Conservation (phyloP, 108 stramenopile genomes). For the Schizochytrium sp. region DNA sequence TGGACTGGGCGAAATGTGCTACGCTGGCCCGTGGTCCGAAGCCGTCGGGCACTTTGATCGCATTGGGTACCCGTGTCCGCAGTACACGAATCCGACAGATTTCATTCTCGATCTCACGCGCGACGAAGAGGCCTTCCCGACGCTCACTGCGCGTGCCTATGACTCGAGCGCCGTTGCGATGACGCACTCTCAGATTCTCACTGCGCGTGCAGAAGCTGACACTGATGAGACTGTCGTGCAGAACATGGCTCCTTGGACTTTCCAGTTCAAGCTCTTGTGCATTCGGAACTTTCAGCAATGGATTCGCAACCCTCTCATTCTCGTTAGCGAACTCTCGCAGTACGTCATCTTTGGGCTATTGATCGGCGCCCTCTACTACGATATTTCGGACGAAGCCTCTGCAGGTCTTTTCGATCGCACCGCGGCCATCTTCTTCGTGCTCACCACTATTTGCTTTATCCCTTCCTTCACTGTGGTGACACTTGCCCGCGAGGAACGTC, state of each 20-base stretch:
- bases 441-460: constrained; percentile 4
- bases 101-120: not conserved
- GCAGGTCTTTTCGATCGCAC: not conserved
- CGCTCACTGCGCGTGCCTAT: not conserved
- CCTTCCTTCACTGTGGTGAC: constrained; percentile 5
- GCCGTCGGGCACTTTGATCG: not conserved
- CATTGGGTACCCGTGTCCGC: not conserved
- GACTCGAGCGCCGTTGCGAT: not conserved
- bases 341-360: not conserved
- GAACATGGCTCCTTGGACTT: not conserved
- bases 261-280: not conserved
- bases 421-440: not conserved
- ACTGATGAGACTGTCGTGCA: not conserved
- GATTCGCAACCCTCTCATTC: not conserved
- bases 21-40: not conserved
- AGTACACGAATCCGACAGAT: not conserved
- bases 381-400: not conserved
- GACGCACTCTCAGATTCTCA: not conserved
- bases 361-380: not conserved
- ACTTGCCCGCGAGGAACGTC: not conserved
- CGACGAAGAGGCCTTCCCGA: not conserved
- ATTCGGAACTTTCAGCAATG: not conserved
- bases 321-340: not conserved
- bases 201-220: not conserved
- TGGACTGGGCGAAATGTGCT: not conserved